Conservation (phyloP, 202 grass and related monocot genomes). For the Carex sylvatica region DNA sequence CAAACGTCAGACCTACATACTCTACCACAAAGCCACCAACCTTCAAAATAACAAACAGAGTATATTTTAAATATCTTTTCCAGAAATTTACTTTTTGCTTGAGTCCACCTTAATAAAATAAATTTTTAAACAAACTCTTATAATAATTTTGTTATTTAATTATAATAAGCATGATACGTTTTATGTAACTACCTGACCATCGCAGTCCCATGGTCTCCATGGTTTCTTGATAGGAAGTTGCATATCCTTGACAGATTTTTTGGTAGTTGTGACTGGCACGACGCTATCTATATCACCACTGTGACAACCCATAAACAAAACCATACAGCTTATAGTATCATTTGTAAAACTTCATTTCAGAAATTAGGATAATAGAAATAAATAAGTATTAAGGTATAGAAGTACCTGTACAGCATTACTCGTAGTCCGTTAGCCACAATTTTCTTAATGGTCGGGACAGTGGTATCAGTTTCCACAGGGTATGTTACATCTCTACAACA, state of each 20-base stretch:
- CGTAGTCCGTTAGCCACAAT: constrained; percentile 28
- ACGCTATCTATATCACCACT: constrained; percentile 54
- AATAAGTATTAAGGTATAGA: background rate
- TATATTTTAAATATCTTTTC: background rate
- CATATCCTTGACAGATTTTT: constrained; percentile 35
- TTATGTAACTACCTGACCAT: constrained; percentile 31
- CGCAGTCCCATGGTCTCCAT: constrained; percentile 54
- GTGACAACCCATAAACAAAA: background rate
- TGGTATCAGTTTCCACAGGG: background rate
- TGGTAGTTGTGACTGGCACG: constrained; percentile 37
- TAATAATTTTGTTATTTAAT: background rate
- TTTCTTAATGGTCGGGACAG: constrained; percentile 39
- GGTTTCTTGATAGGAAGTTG: constrained; percentile 25
- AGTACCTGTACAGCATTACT: constrained; percentile 58
- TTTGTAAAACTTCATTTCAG: background rate
- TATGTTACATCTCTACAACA: background rate
- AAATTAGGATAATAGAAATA: background rate
- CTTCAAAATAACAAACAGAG: constrained; percentile 15
- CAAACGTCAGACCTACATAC: constrained; percentile 46
- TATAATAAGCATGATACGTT: background rate
- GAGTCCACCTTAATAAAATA: background rate
- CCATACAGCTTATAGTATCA: background rate
- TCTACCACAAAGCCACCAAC: constrained; percentile 57
- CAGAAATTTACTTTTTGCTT: background rate
- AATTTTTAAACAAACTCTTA: background rate